phyloP scores from a whole-genome alignment of 2,329 filamentous ascomycete species.

The Apiospora rasikravindrae region DNA sequence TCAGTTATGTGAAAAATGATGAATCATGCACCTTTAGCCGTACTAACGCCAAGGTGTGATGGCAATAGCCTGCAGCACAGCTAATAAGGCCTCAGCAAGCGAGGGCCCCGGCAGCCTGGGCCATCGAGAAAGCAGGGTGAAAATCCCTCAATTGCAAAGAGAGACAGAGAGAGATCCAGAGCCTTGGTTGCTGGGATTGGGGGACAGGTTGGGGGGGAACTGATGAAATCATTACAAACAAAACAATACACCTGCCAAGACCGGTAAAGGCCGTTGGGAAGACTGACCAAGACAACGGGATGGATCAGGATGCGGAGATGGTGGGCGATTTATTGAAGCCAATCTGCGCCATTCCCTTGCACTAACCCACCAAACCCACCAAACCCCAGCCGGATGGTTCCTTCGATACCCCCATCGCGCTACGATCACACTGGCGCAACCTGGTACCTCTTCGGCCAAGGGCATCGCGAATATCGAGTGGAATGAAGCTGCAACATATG shows the following conservation, averaged over 20 bases:
- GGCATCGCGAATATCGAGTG: background rate
- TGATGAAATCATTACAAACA: slow-evolving; percentile 4
- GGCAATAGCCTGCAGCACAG: background rate
- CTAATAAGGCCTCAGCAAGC: background rate
- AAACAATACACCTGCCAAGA: slow-evolving; percentile 6
- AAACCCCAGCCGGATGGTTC: background rate
- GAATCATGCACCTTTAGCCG: background rate
- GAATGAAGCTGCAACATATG: background rate
- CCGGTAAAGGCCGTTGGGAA: background rate
- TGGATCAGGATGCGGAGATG: background rate
- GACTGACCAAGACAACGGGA: slow-evolving; percentile 11
- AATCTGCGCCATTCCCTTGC: slow-evolving; percentile 4
- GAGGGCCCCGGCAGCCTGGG: background rate
- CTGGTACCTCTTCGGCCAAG: background rate
- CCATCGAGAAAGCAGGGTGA: background rate
- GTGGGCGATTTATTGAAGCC: background rate
- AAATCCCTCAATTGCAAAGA: background rate
- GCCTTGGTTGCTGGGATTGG: background rate
- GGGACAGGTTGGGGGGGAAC: background rate
- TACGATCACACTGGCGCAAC: background rate
- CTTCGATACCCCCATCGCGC: background rate
- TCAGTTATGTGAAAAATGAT: background rate
- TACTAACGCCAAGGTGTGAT: slow-evolving; percentile 1
- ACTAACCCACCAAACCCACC: background rate
- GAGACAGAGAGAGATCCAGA: background rate